These are phyloP conservation scores for Sclerotinia nivalis DNA, from an alignment of 2,329 filamentous ascomycete species.

Conservation along the genomic window DNA sequence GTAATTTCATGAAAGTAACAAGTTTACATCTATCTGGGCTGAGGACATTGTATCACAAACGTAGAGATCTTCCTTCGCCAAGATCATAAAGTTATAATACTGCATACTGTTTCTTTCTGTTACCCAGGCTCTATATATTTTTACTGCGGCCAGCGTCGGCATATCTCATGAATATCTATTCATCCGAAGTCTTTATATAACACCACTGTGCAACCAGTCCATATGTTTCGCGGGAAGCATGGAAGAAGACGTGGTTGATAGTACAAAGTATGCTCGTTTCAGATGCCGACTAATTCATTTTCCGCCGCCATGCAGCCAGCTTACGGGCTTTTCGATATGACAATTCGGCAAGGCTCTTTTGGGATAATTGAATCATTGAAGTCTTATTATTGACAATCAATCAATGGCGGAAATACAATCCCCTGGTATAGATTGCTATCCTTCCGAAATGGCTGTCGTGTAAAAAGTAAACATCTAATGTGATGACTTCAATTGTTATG, in stretches of 20 bases:
- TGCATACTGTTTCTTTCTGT: background rate
- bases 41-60: background rate
- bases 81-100: background rate
- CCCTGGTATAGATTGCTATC: background rate
- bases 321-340: background rate
- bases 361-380: background rate
- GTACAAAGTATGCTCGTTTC: slow-evolving; percentile 12
- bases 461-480: slow-evolving; percentile 1
- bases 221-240: slow-evolving; percentile 6
- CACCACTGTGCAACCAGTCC: background rate
- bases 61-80: background rate
- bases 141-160: background rate
- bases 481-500: background rate
- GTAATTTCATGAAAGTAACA: background rate
- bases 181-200: slow-evolving; percentile 1
- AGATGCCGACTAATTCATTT: slow-evolving; percentile 18
- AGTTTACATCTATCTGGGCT: background rate
- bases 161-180: background rate
- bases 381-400: background rate
- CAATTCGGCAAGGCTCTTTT: background rate
- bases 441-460: background rate
- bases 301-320: background rate
- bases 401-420: background rate
- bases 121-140: too few relatives aligned
- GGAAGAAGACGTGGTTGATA: slow-evolving; percentile 19